These are phyloP conservation scores for Termitomyces sp. DNA, from an alignment of 768 basidiomycete genomes.

Conservation along the genomic window DNA sequence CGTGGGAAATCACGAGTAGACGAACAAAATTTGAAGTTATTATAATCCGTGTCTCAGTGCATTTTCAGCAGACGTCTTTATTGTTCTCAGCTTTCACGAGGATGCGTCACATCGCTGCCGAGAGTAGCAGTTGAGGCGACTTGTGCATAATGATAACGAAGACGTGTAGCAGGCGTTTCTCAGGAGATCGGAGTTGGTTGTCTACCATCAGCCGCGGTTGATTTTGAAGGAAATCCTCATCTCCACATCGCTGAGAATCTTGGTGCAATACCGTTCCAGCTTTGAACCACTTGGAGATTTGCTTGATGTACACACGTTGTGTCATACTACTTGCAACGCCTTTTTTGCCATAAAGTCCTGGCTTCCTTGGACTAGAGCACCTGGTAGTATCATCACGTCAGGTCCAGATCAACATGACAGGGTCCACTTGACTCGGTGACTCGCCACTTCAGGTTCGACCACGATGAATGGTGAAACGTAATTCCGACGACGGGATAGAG, in stretches of 20 bases:
- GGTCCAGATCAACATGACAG: constrained; percentile 10
- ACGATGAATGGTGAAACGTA: constrained; percentile 15
- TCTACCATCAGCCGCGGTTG: not conserved
- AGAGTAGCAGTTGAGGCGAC: too few relatives aligned
- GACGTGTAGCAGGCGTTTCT: not conserved
- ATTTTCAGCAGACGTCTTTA: too few relatives aligned
- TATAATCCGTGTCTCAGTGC: too few relatives aligned
- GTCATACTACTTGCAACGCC: not conserved
- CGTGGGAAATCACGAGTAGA: not conserved
- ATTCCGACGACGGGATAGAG: constrained; percentile 12
- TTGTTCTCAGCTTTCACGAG: too few relatives aligned
- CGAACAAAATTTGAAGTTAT: too few relatives aligned
- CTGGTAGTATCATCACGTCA: constrained; percentile 5
- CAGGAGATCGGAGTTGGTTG: not conserved
- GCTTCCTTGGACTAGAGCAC: not conserved
- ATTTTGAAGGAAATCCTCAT: not conserved
- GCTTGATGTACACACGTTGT: not conserved
- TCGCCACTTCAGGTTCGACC: constrained; percentile 17
- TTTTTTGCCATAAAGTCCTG: not conserved
- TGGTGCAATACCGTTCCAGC: not conserved
- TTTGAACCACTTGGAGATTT: not conserved
- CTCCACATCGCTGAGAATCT: not conserved
- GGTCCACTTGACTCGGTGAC: constrained; percentile 9
- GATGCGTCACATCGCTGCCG: not conserved
- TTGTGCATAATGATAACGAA: too few relatives aligned